Conservation (phyloP, 192 early-diverging fungal genomes). For the Glomus cerebriforme region DNA sequence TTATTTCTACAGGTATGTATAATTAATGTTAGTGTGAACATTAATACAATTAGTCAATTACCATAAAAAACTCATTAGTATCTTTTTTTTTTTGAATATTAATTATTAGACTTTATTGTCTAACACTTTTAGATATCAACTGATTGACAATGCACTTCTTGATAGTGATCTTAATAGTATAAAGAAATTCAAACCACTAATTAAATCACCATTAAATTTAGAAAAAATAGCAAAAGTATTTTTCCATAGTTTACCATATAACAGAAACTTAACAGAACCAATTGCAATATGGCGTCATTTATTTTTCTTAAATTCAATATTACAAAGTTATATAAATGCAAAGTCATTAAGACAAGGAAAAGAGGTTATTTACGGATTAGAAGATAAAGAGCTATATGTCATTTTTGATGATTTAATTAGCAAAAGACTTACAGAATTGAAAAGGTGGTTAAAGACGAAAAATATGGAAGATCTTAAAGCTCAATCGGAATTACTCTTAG, state of each 20-base stretch:
- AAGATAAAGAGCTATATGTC: background rate
- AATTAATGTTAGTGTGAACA: background rate
- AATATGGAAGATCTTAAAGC: background rate
- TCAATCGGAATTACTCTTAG: background rate
- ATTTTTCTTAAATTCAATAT: slow-evolving; percentile 11
- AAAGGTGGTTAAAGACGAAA: background rate
- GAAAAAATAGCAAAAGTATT: slow-evolving; percentile 11
- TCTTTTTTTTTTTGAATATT: background rate
- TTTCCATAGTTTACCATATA: slow-evolving; percentile 7
- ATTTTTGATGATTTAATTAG: background rate
- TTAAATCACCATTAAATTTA: background rate
- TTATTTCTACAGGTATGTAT: slow-evolving; percentile 18
- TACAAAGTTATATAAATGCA: slow-evolving; percentile 22
- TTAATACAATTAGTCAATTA: background rate
- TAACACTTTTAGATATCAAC: slow-evolving; percentile 14
- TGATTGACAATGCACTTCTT: slow-evolving; percentile 10
- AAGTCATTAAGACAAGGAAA: slow-evolving; percentile 10
- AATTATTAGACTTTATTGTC: slow-evolving; percentile 7
- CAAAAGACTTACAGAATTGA: background rate
- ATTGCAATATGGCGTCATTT: slow-evolving; percentile 17
- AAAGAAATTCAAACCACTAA: background rate
- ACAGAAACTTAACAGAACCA: background rate
- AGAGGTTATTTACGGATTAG: slow-evolving; percentile 6
- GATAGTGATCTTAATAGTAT: background rate
- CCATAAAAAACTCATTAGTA: background rate